Evolutionary conservation across 2,329 filamentous ascomycete species (phyloP).

Genomic region (Zasmidium cellare): DNA sequence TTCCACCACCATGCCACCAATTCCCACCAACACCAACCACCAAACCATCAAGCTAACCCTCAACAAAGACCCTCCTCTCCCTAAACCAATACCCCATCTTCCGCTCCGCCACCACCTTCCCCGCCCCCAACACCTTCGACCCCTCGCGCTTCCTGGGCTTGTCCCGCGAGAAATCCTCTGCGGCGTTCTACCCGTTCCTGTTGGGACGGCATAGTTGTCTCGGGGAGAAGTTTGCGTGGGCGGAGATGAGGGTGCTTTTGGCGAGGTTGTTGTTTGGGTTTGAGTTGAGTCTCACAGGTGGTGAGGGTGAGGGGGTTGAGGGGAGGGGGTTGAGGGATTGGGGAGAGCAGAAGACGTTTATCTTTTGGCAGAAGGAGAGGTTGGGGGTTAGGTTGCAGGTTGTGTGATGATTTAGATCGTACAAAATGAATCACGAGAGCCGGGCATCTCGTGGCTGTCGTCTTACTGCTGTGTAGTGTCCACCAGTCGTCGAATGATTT

Average conservation of each 20-base stretch:
- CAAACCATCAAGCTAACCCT: too few species aligned
- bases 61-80: constrained; percentile 1
- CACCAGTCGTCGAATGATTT: too few species aligned
- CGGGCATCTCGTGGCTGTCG: too few species aligned
- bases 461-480: too few species aligned
- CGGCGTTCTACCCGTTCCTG: constrained; percentile 2
- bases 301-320: too few species aligned
- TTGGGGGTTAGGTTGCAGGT: not conserved
- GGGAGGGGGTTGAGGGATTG: not conserved
- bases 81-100: constrained; percentile 8
- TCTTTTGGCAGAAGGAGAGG: constrained; percentile 7
- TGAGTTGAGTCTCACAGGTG: constrained; percentile 5
- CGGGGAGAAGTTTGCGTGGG: constrained; percentile 9
- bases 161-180: not conserved
- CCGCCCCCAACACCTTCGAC: not conserved
- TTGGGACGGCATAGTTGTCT: constrained; percentile 2
- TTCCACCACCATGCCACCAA: too few species aligned
- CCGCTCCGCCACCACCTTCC: constrained; percentile 1
- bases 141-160: not conserved
- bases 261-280: constrained; percentile 3
- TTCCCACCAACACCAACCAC: too few species aligned
- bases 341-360: constrained; percentile 5
- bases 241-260: constrained; percentile 6
- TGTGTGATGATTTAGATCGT: not conserved
- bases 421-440: too few species aligned